Conservation (phyloP, 2,329 filamentous ascomycete genomes). For the Verticillium klebahnii region DNA sequence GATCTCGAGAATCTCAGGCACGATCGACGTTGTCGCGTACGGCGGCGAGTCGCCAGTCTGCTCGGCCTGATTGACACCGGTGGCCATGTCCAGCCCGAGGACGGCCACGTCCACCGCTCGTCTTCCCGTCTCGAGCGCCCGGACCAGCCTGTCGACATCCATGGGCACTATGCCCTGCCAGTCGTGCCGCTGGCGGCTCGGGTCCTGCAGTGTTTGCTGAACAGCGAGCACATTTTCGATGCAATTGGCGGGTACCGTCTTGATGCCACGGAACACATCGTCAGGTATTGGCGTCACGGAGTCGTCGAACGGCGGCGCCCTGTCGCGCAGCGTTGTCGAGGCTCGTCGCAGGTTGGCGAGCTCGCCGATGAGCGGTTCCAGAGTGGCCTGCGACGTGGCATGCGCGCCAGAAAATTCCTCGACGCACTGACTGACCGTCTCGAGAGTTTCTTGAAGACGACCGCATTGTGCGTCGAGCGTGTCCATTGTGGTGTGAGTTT, state of each 20-base stretch:
- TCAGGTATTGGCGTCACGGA: not conserved
- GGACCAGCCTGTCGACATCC: not conserved
- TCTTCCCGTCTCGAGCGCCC: not conserved
- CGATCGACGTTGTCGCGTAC: slow-evolving; percentile 4
- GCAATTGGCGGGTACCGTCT: not conserved
- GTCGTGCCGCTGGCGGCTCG: not conserved
- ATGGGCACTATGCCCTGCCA: not conserved
- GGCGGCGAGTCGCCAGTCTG: slow-evolving; percentile 7
- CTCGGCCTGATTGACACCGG: slow-evolving; percentile 2
- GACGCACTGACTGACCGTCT: not conserved
- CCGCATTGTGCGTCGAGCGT: slow-evolving; percentile 35
- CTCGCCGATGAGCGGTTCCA: not conserved
- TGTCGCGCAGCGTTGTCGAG: not conserved
- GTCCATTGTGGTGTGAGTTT: not conserved
- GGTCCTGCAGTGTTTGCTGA: not conserved
- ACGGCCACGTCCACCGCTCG: slow-evolving; percentile 1
- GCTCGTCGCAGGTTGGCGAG: not conserved
- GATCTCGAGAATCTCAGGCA: slow-evolving; percentile 6
- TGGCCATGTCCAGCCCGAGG: slow-evolving; percentile 4
- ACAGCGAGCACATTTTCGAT: not conserved
- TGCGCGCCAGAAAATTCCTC: not conserved
- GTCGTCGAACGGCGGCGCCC: not conserved
- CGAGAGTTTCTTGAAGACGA: slow-evolving; percentile 5
- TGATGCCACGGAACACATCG: not conserved
- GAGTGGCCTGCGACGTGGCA: not conserved